A percentile compares a stretch with the other conserved stretches of the same genome.
Evolutionary conservation across 805 yeast species (phyloP).

Genomic region (Yamadazyma endophytica): DNA sequence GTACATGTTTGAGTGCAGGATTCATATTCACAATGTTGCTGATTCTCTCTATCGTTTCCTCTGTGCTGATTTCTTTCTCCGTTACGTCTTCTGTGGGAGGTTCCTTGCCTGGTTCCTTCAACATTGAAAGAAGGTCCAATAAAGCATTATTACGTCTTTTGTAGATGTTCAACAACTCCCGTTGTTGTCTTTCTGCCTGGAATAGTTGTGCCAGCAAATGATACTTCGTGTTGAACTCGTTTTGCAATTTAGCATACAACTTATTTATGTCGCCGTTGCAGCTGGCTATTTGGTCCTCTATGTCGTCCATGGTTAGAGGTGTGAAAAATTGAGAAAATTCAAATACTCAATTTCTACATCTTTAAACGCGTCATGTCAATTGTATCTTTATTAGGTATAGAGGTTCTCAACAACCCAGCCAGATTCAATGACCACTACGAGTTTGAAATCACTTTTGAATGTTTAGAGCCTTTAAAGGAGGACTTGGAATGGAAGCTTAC

Average conservation of each 20-base stretch:
- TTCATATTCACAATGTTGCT: conserved; percentile 17
- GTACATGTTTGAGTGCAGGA: conserved; percentile 16
- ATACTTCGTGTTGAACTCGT: conserved; percentile 9
- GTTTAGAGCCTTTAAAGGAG: conserved; percentile 85
- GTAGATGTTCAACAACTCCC: conserved; percentile 30
- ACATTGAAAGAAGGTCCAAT: conserved; percentile 20
- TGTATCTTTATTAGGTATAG: conserved; percentile 86
- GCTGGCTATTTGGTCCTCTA: conserved; percentile 8
- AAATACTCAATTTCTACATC: not conserved
- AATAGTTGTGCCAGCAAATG: conserved; percentile 16
- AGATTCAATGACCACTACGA: conserved; percentile 90
- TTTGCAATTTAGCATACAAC: conserved; percentile 9
- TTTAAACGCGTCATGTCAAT: conserved; percentile 63
- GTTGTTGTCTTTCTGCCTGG: conserved; percentile 27
- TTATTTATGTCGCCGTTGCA: conserved; percentile 11
- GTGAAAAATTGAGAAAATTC: not conserved
- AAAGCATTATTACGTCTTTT: conserved; percentile 36
- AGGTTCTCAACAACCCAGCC: conserved; percentile 93
- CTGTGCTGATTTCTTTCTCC: conserved; percentile 3
- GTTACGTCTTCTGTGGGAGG: conserved; percentile 12
- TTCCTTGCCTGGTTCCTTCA: conserved; percentile 2
- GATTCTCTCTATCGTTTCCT: conserved; percentile 13
- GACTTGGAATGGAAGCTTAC: conserved; percentile 97
- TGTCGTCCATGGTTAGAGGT: conserved; percentile 5
- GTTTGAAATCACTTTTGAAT: conserved; percentile 96